Base-by-base conservation (phyloP, 176 grass and related monocot genomes). In the Carex parvula region DNA sequence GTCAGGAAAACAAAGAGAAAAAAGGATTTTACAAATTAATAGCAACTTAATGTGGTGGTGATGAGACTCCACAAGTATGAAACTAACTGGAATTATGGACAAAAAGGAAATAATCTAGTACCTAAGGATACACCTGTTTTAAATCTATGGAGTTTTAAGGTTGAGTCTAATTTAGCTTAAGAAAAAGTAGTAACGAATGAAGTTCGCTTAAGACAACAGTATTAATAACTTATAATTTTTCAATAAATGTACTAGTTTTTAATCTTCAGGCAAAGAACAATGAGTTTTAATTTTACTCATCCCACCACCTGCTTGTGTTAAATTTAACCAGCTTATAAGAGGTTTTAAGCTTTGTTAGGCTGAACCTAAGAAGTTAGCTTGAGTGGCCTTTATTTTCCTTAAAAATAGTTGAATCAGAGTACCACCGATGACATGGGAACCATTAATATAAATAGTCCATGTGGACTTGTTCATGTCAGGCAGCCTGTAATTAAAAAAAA, bases 121-220 rank as follows among this genome's bases (percentile, higher is more conserved):
- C 20, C 44, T 6, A 29, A 26, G n/a, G 44, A 26, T 29, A 29
- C 70, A 75, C n/a, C 44, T 26, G 15, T 50, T 53, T 53, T 20
- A 29, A 53, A 53, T 53, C 70, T 26, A 24, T 50, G 44, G 13
- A 75, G 70, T 42, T 44, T 42, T 21, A 18, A 42, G 35, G 0
- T 41, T 70, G 66, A 8, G 7, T 70, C 20, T 29, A 26, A 75
- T 24, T 75, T 70, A 44, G 46, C 46, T 14, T 52, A 26, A 75
- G 70, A 53, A 50, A 75, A 53, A 26, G 21, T 14, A 22, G n/a
- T 53, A 75, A 53, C 6, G 11, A 75, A 52, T 7, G 11, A 29
- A 53, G 21, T 12, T 75, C 15, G 21, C 42, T 75, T 75, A 75
- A 50, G n/a, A 73, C 70, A 73, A 53, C 70, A 75, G 46, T 21